Conservation (phyloP, 192 early-diverging fungal species). For the Backusella morwellensis region DNA sequence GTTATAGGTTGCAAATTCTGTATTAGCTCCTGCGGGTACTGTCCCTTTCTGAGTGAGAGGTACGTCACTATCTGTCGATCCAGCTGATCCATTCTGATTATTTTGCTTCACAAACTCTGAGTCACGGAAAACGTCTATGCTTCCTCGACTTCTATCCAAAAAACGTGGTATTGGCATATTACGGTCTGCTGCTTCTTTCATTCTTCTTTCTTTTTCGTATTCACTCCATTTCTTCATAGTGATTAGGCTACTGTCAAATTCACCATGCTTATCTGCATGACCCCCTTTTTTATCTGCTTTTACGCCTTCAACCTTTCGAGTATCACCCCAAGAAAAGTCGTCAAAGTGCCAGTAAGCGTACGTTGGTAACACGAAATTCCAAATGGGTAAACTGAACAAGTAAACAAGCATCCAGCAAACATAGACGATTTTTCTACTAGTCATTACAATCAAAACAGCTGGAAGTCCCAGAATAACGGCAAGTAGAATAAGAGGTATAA, state of each 20-base stretch:
- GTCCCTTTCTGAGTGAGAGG: constrained; percentile 20
- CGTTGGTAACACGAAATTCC: constrained; percentile 76
- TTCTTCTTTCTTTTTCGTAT: constrained; percentile 36
- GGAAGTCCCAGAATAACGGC: constrained; percentile 85
- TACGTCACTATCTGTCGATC: constrained; percentile 28
- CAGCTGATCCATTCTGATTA: constrained; percentile 27
- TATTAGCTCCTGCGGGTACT: constrained; percentile 5
- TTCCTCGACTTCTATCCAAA: constrained; percentile 14
- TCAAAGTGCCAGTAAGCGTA: constrained; percentile 91
- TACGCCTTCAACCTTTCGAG: constrained; percentile 63
- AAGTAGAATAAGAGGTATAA: constrained; percentile 73
- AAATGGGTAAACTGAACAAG: constrained; percentile 64
- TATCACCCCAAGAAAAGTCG: constrained; percentile 86
- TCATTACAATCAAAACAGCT: constrained; percentile 87
- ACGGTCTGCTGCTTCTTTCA: not conserved
- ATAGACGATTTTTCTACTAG: constrained; percentile 80
- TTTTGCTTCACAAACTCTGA: not conserved
- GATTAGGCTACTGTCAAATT: constrained; percentile 75
- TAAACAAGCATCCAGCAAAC: constrained; percentile 68
- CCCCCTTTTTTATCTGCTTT: constrained; percentile 42
- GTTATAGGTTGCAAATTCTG: not conserved
- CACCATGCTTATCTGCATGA: constrained; percentile 66
- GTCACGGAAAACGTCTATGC: constrained; percentile 24
- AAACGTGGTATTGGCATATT: constrained; percentile 26
- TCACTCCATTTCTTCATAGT: constrained; percentile 77